Conservation (phyloP, 352 stramenopile genomes). For the Phytophthora fragariae region DNA sequence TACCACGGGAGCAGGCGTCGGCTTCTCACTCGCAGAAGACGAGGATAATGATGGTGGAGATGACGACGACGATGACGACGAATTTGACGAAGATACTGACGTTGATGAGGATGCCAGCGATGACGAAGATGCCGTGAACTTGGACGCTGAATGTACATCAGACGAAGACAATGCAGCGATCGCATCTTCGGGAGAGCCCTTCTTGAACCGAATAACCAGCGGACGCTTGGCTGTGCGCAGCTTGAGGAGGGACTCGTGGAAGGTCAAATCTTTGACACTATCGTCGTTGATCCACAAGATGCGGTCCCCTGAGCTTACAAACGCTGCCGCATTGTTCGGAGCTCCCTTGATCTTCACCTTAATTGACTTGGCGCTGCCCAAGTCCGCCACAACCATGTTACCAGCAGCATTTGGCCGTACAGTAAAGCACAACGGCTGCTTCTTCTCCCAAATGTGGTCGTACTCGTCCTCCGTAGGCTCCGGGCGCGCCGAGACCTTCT, state of each 20-base stretch:
- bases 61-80: slow-evolving; percentile 24
- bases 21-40: slow-evolving; percentile 23
- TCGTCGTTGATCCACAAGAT: slow-evolving; percentile 90
- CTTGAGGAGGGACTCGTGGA: slow-evolving; percentile 87
- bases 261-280: slow-evolving; percentile 68
- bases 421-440: slow-evolving; percentile 85
- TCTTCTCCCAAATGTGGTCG: slow-evolving; percentile 91
- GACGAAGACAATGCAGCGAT: slow-evolving; percentile 35
- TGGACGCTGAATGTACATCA: slow-evolving; percentile 32
- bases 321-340: slow-evolving; percentile 58
- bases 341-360: slow-evolving; percentile 83
- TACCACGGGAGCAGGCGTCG: slow-evolving; percentile 14
- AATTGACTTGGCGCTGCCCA: slow-evolving; percentile 87
- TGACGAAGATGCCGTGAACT: slow-evolving; percentile 33
- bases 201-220: slow-evolving; percentile 88
- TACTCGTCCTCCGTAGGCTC: slow-evolving; percentile 79
- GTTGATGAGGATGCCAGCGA: slow-evolving; percentile 38
- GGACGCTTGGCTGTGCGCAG: slow-evolving; percentile 84
- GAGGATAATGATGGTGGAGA: slow-evolving; percentile 29
- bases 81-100: slow-evolving; percentile 36
- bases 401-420: slow-evolving; percentile 71
- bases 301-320: slow-evolving; percentile 69
- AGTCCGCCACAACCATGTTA: slow-evolving; percentile 81
- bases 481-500: slow-evolving; percentile 77
- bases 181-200: slow-evolving; percentile 56